Conservation (phyloP, 2,329 filamentous ascomycete genomes). For the Monosporascus sp. region DNA sequence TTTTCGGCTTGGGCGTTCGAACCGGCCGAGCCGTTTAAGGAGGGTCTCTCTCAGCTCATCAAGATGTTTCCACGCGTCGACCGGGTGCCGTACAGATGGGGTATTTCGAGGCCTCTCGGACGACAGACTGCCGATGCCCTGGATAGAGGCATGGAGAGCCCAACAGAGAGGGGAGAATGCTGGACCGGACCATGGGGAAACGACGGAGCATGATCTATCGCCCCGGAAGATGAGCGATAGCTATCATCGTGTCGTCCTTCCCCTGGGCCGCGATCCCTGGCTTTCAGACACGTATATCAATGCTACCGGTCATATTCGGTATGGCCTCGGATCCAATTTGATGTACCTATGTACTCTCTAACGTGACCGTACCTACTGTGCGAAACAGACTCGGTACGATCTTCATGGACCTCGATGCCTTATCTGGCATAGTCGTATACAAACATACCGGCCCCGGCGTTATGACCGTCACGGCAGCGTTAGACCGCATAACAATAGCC, state of each 20-base stretch:
- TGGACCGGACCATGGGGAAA: conserved; percentile 15
- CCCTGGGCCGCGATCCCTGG: conserved; percentile 69
- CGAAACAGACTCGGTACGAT: conserved; percentile 57
- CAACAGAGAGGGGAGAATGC: conserved; percentile 38
- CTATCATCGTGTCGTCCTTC: conserved; percentile 63
- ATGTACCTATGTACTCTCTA: conserved; percentile 33
- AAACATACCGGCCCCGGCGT: conserved; percentile 56
- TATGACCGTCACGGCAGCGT: conserved; percentile 43
- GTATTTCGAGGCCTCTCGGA: conserved; percentile 32
- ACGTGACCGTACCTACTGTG: neutral
- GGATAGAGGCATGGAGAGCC: conserved; percentile 61
- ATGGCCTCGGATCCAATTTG: conserved; percentile 19
- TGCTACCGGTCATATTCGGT: conserved; percentile 66
- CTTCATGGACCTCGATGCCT: conserved; percentile 74
- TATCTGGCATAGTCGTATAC: conserved; percentile 71
- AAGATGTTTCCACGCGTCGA: conserved; percentile 19
- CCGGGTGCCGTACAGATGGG: conserved; percentile 26
- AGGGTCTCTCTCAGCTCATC: neutral
- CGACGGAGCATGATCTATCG: conserved; percentile 47
- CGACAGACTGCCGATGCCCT: conserved; percentile 44
- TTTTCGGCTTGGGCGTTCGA: neutral
- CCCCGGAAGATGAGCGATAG: conserved; percentile 68
- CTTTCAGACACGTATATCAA: conserved; percentile 74
- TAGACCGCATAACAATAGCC: conserved; percentile 52
- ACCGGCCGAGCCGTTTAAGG: neutral